A percentile compares a stretch with the other conserved stretches of the same genome.
Conservation (phyloP, 2,329 filamentous ascomycete species). For the Aspergillus sojae region DNA sequence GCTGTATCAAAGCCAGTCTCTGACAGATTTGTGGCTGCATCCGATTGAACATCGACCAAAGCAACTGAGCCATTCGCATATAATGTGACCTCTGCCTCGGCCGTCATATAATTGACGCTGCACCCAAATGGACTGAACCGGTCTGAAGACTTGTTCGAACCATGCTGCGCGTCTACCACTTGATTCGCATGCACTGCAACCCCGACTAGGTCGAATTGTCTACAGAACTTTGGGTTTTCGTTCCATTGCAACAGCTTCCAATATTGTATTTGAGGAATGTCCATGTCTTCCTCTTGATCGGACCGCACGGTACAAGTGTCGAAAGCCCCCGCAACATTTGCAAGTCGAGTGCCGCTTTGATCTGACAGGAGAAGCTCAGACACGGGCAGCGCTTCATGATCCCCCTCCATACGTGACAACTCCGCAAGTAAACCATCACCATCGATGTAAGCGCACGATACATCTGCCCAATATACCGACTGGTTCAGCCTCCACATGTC, state of each 20-base stretch:
- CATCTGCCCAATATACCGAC: constrained; percentile 11
- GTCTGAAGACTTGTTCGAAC: background rate
- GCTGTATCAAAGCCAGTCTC: constrained; percentile 1
- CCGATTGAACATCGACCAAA: background rate
- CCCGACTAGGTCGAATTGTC: constrained; percentile 2
- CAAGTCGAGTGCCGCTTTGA: too few species aligned
- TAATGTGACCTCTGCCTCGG: constrained; percentile 5
- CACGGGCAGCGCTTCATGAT: background rate
- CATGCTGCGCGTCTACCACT: background rate
- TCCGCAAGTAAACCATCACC: background rate
- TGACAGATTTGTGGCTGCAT: background rate
- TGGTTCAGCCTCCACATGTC: constrained; percentile 11
- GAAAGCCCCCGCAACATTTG: background rate
- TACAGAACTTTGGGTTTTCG: background rate
- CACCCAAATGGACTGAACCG: constrained; percentile 11
- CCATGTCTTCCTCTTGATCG: background rate
- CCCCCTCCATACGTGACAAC: background rate
- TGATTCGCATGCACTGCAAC: background rate
- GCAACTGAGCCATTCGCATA: constrained; percentile 9
- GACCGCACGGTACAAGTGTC: background rate
- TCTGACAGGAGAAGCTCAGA: background rate
- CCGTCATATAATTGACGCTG: constrained; percentile 3
- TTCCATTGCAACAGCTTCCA: constrained; percentile 5
- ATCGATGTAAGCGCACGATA: constrained; percentile 2
- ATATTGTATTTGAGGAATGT: background rate